Base-by-base conservation (phyloP, 805 yeast species). In the Metschnikowia noctiluminum region DNA sequence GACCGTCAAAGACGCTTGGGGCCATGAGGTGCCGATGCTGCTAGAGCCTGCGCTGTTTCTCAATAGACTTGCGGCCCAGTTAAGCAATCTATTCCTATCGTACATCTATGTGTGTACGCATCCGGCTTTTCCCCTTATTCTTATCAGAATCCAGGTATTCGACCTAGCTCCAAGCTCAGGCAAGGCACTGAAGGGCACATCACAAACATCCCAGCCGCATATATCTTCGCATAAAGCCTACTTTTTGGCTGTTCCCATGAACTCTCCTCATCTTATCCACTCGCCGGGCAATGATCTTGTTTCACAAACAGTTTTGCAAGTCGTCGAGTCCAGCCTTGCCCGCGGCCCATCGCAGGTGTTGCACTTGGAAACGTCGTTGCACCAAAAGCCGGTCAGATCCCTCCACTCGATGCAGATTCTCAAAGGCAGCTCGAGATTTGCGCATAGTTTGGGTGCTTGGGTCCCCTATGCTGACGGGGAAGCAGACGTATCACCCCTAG, bases 381-480 rank as follows among this genome's bases (percentile, higher is more conserved):
- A 55, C n/a, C 73, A 70, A 45, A 62, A 57, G 36, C 71, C 74
- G 1, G 54, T 70, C 3, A 53, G 65, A 49, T 78, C 84, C 1
- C 61, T 85, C 35, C 79, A 79, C 37, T 70, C 85, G 0, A 78
- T 82, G 70, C 81, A 77, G 53, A 69, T 82, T 2, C 58, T 83
- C 12, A 74, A 79, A 48, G 90, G 91, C 3, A 76, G 74, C 21
- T 81, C 90, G 0, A 66, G 91, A 45, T 79, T 78, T 55, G 74
- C 84, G 0, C 69, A 77, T 28, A 74, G 90, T 9, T 59, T 84
- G 46, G 96, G 92, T 0, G 73, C 80, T 7, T 88, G 95, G 95
- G 62, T 79, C 0, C 78, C 84, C 0, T 88, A 86, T 62, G 92
- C 95, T 0, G 81, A 82, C 54, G 82, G 81, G 0, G 67, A 72